Base-by-base conservation (phyloP, 768 basidiomycete species). In the Terana coerulea region DNA sequence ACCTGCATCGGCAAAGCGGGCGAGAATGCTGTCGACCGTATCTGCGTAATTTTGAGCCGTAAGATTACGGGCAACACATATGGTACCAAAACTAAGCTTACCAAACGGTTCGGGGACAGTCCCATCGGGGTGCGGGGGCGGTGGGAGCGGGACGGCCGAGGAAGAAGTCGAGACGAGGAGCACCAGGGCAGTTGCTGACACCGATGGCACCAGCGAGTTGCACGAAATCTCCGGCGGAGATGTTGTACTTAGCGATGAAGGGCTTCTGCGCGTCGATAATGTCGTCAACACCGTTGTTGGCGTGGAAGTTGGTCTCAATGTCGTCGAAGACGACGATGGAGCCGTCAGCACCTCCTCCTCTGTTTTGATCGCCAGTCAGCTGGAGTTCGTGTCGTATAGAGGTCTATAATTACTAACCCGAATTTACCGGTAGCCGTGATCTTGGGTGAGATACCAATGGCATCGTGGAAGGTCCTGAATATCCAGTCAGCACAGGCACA, bases 171-270 rank as follows among this genome's bases (percentile, higher is more conserved):
- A 73, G 58, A 1, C 58, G 65, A 21, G 73, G 73, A 41, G 69
- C 71, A 49, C 72, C 73, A 17, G 70, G 64, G 51, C 72, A 73
- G 56, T 71, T 71, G 29, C 61, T 58, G 1, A 70, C 54, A 51
- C 64, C 68, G 28, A 72, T 66, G 10, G 65, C 66, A 48, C 64
- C 66, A 35, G 65, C 62, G 41, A 70, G 67, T 46, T 69, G 70
- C 40, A 71, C 70, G 44, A 62, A 60, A 51, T 62, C 61, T 17
- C 57, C 61, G 29, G 57, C 48, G 42, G 52, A 51, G 37, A 62
- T 52, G 49, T 60, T 60, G 53, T 49, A 42, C n/a, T 46, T 53
- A 31, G 49, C 35, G 30, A 62, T 40, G 51, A 62, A 55, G n/a
- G 61, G 59, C 42, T 35, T 49, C 43, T 60, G 59, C 29, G 51